Conservation (phyloP, 495 filamentous ascomycete genomes). For the Tuber umbilicatum region DNA sequence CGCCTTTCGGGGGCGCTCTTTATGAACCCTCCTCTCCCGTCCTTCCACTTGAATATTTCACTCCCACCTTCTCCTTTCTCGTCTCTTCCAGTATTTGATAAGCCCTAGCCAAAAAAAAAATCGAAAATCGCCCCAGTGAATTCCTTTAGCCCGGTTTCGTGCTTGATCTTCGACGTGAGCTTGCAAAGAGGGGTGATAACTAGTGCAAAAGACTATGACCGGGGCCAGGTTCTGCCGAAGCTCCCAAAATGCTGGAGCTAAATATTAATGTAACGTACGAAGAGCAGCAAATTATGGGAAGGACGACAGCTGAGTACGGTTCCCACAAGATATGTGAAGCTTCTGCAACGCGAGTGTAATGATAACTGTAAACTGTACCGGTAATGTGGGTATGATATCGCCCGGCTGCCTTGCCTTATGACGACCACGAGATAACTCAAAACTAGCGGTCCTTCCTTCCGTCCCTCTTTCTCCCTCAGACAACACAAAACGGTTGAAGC, state of each 20-base stretch:
- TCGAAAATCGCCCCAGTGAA: not conserved
- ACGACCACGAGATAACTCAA: not conserved
- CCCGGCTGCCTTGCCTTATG: not conserved
- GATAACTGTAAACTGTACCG: not conserved
- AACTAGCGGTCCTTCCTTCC: not conserved
- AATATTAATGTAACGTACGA: not conserved
- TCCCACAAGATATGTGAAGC: not conserved
- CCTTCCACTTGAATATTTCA: not conserved
- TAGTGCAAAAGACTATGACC: not conserved
- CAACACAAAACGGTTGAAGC: conserved; percentile 5
- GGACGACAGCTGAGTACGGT: not conserved
- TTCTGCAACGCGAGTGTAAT: not conserved
- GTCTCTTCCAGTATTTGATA: not conserved
- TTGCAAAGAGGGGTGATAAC: not conserved
- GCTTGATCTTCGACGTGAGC: not conserved
- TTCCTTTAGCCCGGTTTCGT: not conserved
- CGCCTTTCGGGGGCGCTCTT: not conserved
- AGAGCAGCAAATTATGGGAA: not conserved
- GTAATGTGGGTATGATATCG: conserved; percentile 2
- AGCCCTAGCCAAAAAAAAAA: not conserved
- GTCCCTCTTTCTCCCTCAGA: not conserved
- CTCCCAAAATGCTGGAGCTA: not conserved
- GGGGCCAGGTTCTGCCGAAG: not conserved
- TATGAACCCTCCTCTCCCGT: not conserved
- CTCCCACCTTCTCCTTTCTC: not conserved